These are phyloP conservation scores for Scedosporium minutisporum DNA, from an alignment of 2,329 filamentous ascomycete genomes.

Conservation along the genomic window DNA sequence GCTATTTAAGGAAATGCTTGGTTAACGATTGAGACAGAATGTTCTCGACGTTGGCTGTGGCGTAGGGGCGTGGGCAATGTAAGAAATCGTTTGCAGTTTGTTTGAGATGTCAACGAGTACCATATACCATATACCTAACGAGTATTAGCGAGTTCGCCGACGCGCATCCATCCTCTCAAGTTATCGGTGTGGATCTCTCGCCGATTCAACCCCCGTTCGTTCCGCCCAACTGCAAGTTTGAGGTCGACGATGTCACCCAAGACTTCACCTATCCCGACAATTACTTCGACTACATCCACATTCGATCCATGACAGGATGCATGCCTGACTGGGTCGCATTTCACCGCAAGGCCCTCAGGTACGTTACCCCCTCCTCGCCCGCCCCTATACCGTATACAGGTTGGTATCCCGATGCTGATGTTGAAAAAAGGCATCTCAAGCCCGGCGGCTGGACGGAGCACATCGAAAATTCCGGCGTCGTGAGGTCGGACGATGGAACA, in stretches of 20 bases:
- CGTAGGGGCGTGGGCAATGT: constrained; percentile 28
- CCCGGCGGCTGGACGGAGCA: constrained; percentile 20
- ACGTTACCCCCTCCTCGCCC: constrained; percentile 12
- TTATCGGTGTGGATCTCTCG: constrained; percentile 45
- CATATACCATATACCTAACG: neutral
- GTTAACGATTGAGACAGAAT: constrained; percentile 10
- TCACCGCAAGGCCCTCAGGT: constrained; percentile 34
- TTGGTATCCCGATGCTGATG: too few species aligned
- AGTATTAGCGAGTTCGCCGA: constrained; percentile 19
- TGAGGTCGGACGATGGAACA: constrained; percentile 17
- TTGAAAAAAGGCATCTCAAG: neutral
- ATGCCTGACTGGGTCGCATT: constrained; percentile 43
- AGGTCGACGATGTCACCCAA: constrained; percentile 52
- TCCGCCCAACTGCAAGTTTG: constrained; percentile 53
- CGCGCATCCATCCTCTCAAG: constrained; percentile 33
- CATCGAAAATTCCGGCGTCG: constrained; percentile 9
- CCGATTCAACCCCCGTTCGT: constrained; percentile 48
- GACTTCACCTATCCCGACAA: constrained; percentile 34
- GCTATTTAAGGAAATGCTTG: neutral
- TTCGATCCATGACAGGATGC: constrained; percentile 42
- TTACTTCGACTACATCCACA: constrained; percentile 51
- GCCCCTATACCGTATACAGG: constrained; percentile 22
- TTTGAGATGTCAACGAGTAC: neutral
- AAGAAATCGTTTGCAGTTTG: neutral
- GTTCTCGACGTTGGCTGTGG: constrained; percentile 26